These are phyloP conservation scores for Ceratonia siliqua DNA, from an alignment of 306 rosid species.

Conservation along the genomic window DNA sequence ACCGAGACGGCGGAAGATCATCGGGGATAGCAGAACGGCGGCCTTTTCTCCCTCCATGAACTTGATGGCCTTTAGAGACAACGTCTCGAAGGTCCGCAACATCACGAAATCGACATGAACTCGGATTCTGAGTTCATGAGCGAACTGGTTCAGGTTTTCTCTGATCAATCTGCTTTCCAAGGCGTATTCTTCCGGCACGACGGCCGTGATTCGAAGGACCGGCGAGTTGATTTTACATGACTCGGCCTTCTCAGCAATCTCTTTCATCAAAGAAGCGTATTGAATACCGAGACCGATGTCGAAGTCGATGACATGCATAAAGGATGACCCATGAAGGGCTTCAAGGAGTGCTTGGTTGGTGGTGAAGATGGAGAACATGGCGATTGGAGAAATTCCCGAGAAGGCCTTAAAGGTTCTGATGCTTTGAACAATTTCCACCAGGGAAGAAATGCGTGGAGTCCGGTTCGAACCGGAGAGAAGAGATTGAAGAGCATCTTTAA, in stretches of 20 bases:
- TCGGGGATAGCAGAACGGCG: slow-evolving; percentile 69
- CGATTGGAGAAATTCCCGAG: slow-evolving; percentile 71
- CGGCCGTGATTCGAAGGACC: slow-evolving; percentile 65
- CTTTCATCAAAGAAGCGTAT: slow-evolving; percentile 85
- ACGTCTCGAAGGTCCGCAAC: slow-evolving; percentile 52
- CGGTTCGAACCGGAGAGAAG: slow-evolving; percentile 64
- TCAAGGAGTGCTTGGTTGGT: slow-evolving; percentile 87
- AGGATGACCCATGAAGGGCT: slow-evolving; percentile 47
- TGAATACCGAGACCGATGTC: slow-evolving; percentile 87
- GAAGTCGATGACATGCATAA: slow-evolving; percentile 79
- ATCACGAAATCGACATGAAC: slow-evolving; percentile 63
- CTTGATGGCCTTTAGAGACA: slow-evolving; percentile 64
- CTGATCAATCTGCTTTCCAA: slow-evolving; percentile 55
- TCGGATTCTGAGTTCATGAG: slow-evolving; percentile 69
- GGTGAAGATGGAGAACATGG: slow-evolving; percentile 87
- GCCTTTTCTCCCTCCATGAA: slow-evolving; percentile 71
- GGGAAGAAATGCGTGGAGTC: slow-evolving; percentile 47
- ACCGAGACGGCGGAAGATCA: slow-evolving; percentile 61
- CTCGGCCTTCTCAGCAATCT: slow-evolving; percentile 64
- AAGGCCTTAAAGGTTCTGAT: slow-evolving; percentile 69
- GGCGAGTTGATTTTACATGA: slow-evolving; percentile 39
- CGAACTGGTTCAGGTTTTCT: slow-evolving; percentile 71
- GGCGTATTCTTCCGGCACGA: slow-evolving; percentile 70
- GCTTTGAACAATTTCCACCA: slow-evolving; percentile 71
- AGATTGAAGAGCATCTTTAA: slow-evolving; percentile 78